phyloP scores from a whole-genome alignment of 208 protist species.

The Acanthamoeba lenticulata region DNA sequence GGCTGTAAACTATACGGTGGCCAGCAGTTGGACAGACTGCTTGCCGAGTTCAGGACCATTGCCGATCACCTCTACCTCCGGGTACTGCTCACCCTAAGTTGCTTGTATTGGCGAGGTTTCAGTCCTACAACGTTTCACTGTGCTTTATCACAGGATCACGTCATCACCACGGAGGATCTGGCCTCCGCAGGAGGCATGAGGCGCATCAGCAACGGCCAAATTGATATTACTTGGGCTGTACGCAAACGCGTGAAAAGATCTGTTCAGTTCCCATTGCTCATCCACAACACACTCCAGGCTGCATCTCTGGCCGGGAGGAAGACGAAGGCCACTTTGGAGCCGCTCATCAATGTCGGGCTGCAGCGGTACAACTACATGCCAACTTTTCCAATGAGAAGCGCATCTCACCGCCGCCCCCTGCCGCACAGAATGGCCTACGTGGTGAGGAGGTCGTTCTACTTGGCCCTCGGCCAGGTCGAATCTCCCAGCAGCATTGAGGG shows the following conservation, averaged over 20 bases:
- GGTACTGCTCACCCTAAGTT: not conserved
- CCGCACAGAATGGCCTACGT: not conserved
- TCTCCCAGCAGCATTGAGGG: not conserved
- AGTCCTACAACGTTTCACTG: too few species aligned
- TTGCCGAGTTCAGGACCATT: slow-evolving; percentile 15
- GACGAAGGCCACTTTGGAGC: not conserved
- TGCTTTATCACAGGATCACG: not conserved
- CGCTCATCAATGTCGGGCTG: not conserved
- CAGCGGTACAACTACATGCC: too few species aligned
- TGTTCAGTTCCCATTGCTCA: not conserved
- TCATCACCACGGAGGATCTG: slow-evolving; percentile 48
- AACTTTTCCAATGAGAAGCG: too few species aligned
- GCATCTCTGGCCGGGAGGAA: not conserved
- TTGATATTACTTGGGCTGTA: slow-evolving; percentile 25
- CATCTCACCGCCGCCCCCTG: too few species aligned
- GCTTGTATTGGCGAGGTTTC: not conserved
- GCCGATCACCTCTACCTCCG: slow-evolving; percentile 36
- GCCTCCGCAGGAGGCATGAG: not conserved
- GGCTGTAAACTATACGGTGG: slow-evolving; percentile 52
- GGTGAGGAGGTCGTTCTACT: not conserved
- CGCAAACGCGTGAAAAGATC: not conserved
- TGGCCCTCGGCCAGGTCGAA: not conserved
- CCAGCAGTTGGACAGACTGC: slow-evolving; percentile 29
- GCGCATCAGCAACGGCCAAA: not conserved
- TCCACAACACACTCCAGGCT: not conserved